Base-by-base conservation (phyloP, 148 eudicot genomes). In the Hydrangea macrophylla region DNA sequence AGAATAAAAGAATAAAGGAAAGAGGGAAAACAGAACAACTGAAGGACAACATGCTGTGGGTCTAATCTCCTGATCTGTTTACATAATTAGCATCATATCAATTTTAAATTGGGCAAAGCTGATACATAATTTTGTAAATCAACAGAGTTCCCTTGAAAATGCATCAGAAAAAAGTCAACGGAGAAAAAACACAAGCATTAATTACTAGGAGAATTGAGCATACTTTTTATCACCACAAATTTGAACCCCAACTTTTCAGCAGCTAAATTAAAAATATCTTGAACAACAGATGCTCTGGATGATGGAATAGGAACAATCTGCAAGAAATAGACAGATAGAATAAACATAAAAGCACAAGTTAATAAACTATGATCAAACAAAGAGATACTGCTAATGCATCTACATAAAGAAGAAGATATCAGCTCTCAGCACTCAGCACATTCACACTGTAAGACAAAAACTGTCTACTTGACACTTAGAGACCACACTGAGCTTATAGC, bases 221-320 rank as follows among this genome's bases (percentile, higher is more conserved):
- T 75, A 87, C 96, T 77, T 79, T 90, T 81, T 48, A 88, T 44
- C 10, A 73, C 78, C 71, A 68, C 53, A 66, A 92, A 86, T 58
- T 86, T 84, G 70, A 92, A 88, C 7, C 87, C 92, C 84, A 85
- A 68, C 81, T 75, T 90, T 73, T 90, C 82, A 62, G 98, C 96
- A 79, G 98, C 98, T 76, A 92, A 82, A 73, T 78, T 86, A 76
- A 92, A 92, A 61, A 92, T 84, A 61, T 77, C 81, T 75, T 84
- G 84, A 67, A 82, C 79, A 53, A 78, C 67, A 67, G 96, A 78
- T 70, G 81, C 88, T 73, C 72, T 92, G 45, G 88, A 69, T 23
- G 79, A 78, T 30, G 94, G 98, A 77, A 92, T 68, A 54, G 98
- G 98, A 76, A 92, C 73, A 77, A 78, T 94, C 98, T 92, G 84